Base-by-base conservation (phyloP, 352 stramenopile species). In the Pythium chondricola region DNA sequence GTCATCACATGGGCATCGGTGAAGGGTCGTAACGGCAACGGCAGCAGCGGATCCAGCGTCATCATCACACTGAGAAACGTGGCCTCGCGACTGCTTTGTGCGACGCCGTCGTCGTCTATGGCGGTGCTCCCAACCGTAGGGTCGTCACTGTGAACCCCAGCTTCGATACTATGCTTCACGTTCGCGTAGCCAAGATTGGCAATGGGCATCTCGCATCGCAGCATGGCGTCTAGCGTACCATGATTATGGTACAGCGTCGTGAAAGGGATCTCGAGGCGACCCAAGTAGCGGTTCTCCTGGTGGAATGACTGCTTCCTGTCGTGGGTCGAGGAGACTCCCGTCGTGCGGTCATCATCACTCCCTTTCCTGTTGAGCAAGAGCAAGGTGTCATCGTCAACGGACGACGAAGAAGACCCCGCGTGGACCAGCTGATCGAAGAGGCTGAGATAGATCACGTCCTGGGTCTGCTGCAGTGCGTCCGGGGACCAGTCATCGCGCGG, bases 371-470 rank as follows among this genome's bases (percentile, higher is more conserved):
- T 43, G 26, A 43, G 26, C 31, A 40, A 35, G 6, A 69, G 29
- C 11, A 69, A 29, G 55, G 43, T 40, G 69, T 80, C 59, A 55
- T 71, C 58, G 6, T 52, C 42, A 8, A 24, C 43, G 11, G 21
- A 35, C 6, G 32, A 56, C 0, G 58, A 43, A n/a, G n/a, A n/a
- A n/a, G n/a, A n/a, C n/a, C n/a, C n/a, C 14, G 52, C 32, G 16
- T 70, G 47, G 10, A 88, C 74, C 16, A 95, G 71, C 45, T 93
- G 81, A 63, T 97, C 91, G 61, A 96, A 97, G 21, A 98, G 55
- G 20, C 59, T 84, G 16, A 98, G 66, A 6, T 72, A 65, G 22
- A 98, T 69, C 3, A 76, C 61, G 48, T 98, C 88, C 16, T 71
- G 59, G 6, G 88, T 70, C 18, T 69, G 71, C 26, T 75, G 58